Evolutionary conservation across 2,329 filamentous ascomycete genomes (phyloP).

Genomic region (Aureobasidium pullulans): DNA sequence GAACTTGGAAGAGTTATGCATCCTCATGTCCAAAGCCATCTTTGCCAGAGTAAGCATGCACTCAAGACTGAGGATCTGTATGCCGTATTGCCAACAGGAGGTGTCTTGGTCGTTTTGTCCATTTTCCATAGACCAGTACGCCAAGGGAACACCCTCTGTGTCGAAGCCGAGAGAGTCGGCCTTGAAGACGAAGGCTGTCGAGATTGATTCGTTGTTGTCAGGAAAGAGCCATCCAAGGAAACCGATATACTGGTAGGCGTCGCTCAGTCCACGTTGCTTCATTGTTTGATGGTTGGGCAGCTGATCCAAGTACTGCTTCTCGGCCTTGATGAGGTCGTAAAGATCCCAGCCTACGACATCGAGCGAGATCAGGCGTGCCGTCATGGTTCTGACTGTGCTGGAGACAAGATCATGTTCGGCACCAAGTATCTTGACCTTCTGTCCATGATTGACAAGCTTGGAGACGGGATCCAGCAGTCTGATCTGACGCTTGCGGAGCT

Average conservation of each 20-base stretch:
- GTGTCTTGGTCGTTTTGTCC: neutral
- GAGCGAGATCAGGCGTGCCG: neutral
- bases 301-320: conserved; percentile 6
- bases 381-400: neutral
- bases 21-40: neutral
- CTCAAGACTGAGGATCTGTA: neutral
- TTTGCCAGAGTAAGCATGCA: neutral
- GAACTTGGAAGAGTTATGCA: neutral
- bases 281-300: neutral
- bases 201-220: neutral
- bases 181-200: conserved; percentile 2
- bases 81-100: neutral
- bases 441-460: neutral
- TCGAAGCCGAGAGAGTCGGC: neutral
- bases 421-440: conserved; percentile 5
- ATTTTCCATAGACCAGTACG: neutral
- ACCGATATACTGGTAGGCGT: neutral
- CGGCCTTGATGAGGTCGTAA: neutral
- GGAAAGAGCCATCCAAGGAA: neutral
- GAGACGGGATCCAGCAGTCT: conserved; percentile 8
- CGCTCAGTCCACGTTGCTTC: neutral
- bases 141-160: neutral
- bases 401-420: neutral
- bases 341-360: conserved; percentile 5
- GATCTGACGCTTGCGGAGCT: neutral